Evolutionary conservation across 805 yeast genomes (phyloP).

Genomic region (Lipomyces anomalus): DNA sequence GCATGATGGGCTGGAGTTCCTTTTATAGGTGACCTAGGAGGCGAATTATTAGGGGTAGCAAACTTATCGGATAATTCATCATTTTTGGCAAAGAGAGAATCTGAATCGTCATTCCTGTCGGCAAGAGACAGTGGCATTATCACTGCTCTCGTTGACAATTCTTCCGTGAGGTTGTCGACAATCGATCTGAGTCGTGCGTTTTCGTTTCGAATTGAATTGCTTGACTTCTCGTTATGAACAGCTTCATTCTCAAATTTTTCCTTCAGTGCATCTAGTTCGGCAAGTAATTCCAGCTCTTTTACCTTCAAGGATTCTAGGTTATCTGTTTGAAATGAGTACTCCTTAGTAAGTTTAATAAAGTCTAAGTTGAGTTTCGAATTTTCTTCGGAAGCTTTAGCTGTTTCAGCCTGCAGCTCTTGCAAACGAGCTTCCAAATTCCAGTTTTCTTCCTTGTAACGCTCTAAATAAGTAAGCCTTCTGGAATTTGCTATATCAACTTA

Average conservation of each 20-base stretch:
- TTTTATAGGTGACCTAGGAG: conserved; percentile 34
- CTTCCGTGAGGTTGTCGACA: conserved; percentile 24
- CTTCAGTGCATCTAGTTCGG: conserved; percentile 24
- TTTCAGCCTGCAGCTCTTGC: conserved; percentile 29
- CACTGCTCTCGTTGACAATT: conserved; percentile 11
- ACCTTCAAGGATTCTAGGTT: conserved; percentile 29
- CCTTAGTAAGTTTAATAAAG: conserved; percentile 23
- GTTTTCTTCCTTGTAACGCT: conserved; percentile 33
- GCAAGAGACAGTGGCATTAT: conserved; percentile 3
- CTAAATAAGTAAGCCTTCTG: conserved; percentile 20
- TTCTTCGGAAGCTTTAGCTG: conserved; percentile 25
- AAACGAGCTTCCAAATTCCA: conserved; percentile 36
- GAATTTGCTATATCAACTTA: conserved; percentile 2
- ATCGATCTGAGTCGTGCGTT: conserved; percentile 20
- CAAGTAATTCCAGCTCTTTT: conserved; percentile 29
- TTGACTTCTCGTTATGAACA: conserved; percentile 19
- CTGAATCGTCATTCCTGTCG: background rate
- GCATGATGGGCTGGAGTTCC: conserved; percentile 31
- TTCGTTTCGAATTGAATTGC: conserved; percentile 28
- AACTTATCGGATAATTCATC: conserved; percentile 19
- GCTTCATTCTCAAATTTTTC: conserved; percentile 27
- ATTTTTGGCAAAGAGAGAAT: conserved; percentile 10
- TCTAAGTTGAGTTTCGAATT: conserved; percentile 27
- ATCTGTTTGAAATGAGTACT: conserved; percentile 27
- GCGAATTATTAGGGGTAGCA: conserved; percentile 29